A percentile compares a stretch with the other conserved stretches of the same genome.
These are phyloP conservation scores for Pisolithus orientalis DNA, from an alignment of 768 basidiomycete genomes.

Conservation along the genomic window DNA sequence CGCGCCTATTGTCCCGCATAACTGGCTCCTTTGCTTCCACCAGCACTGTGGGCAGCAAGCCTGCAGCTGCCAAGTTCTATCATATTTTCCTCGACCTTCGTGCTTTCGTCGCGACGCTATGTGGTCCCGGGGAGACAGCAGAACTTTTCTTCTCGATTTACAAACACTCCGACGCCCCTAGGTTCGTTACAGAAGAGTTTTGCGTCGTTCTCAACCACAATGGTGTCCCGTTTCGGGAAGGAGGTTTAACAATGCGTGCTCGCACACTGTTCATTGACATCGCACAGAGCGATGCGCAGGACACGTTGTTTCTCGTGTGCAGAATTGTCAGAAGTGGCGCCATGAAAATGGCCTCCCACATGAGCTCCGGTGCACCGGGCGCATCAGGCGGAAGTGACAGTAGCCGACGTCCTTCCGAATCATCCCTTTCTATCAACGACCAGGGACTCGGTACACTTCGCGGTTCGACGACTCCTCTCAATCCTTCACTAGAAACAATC, in stretches of 20 bases:
- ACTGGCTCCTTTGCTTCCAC: constrained; percentile 30
- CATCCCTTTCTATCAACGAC: constrained; percentile 34
- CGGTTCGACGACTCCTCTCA: not conserved
- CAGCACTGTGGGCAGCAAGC: constrained; percentile 17
- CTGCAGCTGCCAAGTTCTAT: constrained; percentile 66
- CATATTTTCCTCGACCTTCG: constrained; percentile 88
- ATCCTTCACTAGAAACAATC: constrained; percentile 26
- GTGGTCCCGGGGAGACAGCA: constrained; percentile 84
- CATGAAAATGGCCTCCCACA: constrained; percentile 62
- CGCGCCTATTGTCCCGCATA: constrained; percentile 28
- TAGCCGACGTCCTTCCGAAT: constrained; percentile 51
- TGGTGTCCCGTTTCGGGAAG: constrained; percentile 79
- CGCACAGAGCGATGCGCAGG: constrained; percentile 78
- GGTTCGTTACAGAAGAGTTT: constrained; percentile 92
- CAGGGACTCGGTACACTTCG: constrained; percentile 18
- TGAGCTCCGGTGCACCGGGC: constrained; percentile 40
- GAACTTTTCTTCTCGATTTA: constrained; percentile 94
- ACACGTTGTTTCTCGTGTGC: constrained; percentile 85
- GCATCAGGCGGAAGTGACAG: constrained; percentile 21
- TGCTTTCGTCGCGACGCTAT: constrained; percentile 87
- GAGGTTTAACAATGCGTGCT: constrained; percentile 49
- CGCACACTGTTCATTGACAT: constrained; percentile 89
- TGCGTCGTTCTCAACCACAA: constrained; percentile 88
- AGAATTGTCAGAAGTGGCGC: constrained; percentile 84
- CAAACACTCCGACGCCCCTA: constrained; percentile 65